phyloP scores from a whole-genome alignment of 1,284 basidiomycete genomes.

The Pseudozyma tsukubaensis region DNA sequence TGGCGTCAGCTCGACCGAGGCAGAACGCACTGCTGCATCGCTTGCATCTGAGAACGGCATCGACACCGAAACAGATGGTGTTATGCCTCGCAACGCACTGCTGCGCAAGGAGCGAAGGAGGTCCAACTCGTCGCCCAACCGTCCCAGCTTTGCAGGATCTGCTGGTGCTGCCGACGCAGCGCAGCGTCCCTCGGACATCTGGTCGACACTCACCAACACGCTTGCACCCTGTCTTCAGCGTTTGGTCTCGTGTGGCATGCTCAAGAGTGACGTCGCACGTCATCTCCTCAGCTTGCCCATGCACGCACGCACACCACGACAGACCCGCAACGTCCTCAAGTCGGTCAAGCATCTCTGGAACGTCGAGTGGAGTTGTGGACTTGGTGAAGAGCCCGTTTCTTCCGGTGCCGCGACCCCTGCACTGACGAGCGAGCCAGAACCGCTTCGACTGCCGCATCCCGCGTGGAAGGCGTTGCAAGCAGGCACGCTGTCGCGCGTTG shows the following conservation, averaged over 20 bases:
- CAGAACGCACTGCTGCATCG: conserved; percentile 14
- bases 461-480: conserved; percentile 69
- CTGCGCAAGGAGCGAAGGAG: conserved; percentile 46
- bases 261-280: conserved; percentile 69
- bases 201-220: conserved; percentile 67
- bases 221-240: conserved; percentile 70
- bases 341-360: conserved; percentile 68
- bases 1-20: conserved; percentile 21
- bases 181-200: conserved; percentile 61
- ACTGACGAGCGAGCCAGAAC: conserved; percentile 52
- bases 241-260: conserved; percentile 69
- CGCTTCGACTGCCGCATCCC: conserved; percentile 68
- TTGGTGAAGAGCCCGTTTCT: conserved; percentile 44
- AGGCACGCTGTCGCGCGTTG: conserved; percentile 65
- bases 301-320: conserved; percentile 68
- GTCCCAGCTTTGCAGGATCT: conserved; percentile 15
- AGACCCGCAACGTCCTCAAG: conserved; percentile 68
- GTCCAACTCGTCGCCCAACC: conserved; percentile 47
- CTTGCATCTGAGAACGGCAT: conserved; percentile 6
- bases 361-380: conserved; percentile 68
- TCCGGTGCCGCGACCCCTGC: conserved; percentile 17
- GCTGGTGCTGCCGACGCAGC: conserved; percentile 9
- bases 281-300: conserved; percentile 68
- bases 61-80: neutral
- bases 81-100: conserved; percentile 17